These are phyloP conservation scores for Globisporangium polare DNA, from an alignment of 352 stramenopile species.

Conservation along the genomic window DNA sequence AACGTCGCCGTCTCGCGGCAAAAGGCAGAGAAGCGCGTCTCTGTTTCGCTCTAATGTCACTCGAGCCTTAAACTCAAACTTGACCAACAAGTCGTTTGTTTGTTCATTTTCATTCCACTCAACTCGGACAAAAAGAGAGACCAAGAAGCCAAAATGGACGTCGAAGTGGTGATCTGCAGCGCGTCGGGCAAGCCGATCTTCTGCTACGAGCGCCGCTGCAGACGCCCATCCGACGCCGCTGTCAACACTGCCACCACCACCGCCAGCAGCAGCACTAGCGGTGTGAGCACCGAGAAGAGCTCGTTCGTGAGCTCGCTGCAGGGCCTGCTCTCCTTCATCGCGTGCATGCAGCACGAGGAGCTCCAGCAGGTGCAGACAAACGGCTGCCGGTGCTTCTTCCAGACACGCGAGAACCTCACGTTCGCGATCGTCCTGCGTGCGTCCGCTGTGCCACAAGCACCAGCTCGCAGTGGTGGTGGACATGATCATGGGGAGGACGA, in stretches of 20 bases:
- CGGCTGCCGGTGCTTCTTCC: conserved; percentile 44
- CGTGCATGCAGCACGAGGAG: conserved; percentile 51
- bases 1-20: too few relatives aligned
- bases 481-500: neutral
- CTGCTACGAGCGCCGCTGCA: conserved; percentile 26
- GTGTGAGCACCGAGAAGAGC: conserved; percentile 22
- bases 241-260: neutral
- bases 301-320: conserved; percentile 65
- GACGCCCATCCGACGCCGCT: neutral
- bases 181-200: conserved; percentile 62
- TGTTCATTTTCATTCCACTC: too few relatives aligned
- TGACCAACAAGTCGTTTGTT: too few relatives aligned
- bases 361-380: conserved; percentile 43
- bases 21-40: too few relatives aligned
- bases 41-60: too few relatives aligned
- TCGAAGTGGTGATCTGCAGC: conserved; percentile 57
- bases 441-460: neutral
- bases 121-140: too few relatives aligned
- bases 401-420: conserved; percentile 41
- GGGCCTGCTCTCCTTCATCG: conserved; percentile 56
- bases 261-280: neutral
- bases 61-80: too few relatives aligned
- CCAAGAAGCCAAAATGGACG: conserved; percentile 14
- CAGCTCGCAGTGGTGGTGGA: neutral
- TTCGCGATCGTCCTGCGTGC: conserved; percentile 45